Conservation (phyloP, 148 eudicot species). For the Fagopyrum esculentum region DNA sequence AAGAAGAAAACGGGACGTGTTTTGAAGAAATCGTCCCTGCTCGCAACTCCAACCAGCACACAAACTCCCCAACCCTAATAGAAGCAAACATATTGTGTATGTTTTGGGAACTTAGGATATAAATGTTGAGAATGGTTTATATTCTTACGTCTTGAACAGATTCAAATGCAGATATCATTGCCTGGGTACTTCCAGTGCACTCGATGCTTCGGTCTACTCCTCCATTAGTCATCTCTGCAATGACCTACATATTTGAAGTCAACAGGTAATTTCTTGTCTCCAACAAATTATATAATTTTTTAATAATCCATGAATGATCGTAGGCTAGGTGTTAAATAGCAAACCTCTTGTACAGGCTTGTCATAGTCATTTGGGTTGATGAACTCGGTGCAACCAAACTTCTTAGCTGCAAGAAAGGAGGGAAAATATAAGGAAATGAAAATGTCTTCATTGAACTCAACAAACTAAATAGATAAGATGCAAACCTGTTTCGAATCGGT, state of each 20-base stretch:
- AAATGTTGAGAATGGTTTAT: not conserved
- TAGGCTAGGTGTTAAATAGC: not conserved
- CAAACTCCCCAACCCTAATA: conserved; percentile 55
- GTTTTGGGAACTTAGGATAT: not conserved
- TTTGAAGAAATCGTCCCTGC: conserved; percentile 41
- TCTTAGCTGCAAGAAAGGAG: conserved; percentile 32
- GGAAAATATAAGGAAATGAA: not conserved
- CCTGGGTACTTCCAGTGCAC: conserved; percentile 49
- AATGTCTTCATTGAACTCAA: not conserved
- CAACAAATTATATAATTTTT: not conserved
- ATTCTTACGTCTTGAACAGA: conserved; percentile 47
- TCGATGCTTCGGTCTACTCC: conserved; percentile 53
- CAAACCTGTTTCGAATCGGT: conserved; percentile 28
- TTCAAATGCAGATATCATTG: conserved; percentile 63
- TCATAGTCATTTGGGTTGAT: conserved; percentile 43
- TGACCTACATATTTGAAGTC: conserved; percentile 18
- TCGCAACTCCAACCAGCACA: conserved; percentile 53
- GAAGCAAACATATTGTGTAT: not conserved
- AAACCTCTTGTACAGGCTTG: conserved; percentile 42
- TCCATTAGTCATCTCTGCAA: conserved; percentile 42
- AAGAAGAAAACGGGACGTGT: conserved; percentile 44
- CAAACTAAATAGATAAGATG: not conserved
- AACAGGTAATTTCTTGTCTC: not conserved
- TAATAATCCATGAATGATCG: too few species aligned
- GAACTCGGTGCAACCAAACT: conserved; percentile 45